Evolutionary conservation across 495 filamentous ascomycete genomes (phyloP), one percentile per base, ranked within the genome.

Genomic region (Echria macrotheca): DNA sequence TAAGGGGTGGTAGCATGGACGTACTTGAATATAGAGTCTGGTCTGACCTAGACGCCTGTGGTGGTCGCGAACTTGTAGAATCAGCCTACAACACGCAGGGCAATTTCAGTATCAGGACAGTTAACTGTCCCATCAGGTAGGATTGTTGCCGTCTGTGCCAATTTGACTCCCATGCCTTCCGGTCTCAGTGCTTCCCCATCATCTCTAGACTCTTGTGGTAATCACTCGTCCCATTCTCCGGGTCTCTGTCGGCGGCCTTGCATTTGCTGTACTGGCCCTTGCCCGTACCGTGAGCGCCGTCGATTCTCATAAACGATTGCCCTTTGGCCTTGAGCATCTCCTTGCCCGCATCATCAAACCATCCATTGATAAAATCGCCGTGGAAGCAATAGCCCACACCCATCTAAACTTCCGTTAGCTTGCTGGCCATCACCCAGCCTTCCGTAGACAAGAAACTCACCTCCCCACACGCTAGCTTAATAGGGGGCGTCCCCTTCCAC

Each of bases 361-460:
- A 69, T 3, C 66, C 64, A 29, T 67, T 69, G 44, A 69, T 61
- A 28, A 67, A 65, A 36, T 69, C 66, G 1, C 66, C 64, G 25
- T 69, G 61, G 47, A 65, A 60, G 48, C 61, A 69, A 50, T 65
- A 69, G 4, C 66, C 66, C 5, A 60, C 66, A 5, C 66, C 66
- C 12, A 64, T 55, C 65, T 69, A 17, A 4, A n/a, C 14, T 17
- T 1, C 35, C 8, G 35, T 37, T 17, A 37, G 35, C 35, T 8
- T 22, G 4, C 10, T 12, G n/a, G 35, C 11, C 19, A 47, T 10
- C 5, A 21, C 33, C 9, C 24, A 37, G 25, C 17, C 6, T 12
- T 17, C 33, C n/a, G 29, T 28, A n/a, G 48, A 47, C 4, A 33
- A 17, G 28, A 44, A 35, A 45, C 59, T 36, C 44, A 66, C 63